Conservation (phyloP, 2,329 filamentous ascomycete genomes). For the Kalaharituber pfeilii region DNA sequence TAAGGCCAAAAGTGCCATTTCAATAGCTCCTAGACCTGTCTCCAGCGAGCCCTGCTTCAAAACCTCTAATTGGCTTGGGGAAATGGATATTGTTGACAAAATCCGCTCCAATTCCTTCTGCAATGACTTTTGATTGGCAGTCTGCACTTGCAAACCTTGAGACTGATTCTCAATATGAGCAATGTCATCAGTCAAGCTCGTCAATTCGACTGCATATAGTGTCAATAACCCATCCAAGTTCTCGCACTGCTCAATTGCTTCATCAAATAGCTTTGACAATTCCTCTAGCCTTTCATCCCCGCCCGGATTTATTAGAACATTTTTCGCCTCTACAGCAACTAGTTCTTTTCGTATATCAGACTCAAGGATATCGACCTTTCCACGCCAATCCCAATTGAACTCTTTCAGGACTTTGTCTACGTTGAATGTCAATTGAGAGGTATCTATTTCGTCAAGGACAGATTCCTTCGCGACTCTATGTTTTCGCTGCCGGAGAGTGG, state of each 20-base stretch:
- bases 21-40: slow-evolving; percentile 38
- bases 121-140: slow-evolving; percentile 86
- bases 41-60: slow-evolving; percentile 59
- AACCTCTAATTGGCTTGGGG: slow-evolving; percentile 53
- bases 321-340: slow-evolving; percentile 22
- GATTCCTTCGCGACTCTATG: neutral
- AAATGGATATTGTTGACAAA: slow-evolving; percentile 83
- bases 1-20: slow-evolving; percentile 57
- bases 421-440: slow-evolving; percentile 20
- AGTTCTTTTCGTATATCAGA: slow-evolving; percentile 21
- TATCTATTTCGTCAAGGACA: slow-evolving; percentile 20
- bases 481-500: neutral
- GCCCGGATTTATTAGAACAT: slow-evolving; percentile 25
- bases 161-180: slow-evolving; percentile 94
- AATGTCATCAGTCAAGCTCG: slow-evolving; percentile 90
- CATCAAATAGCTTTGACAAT: slow-evolving; percentile 70
- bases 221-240: slow-evolving; percentile 89
- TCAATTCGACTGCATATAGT: slow-evolving; percentile 83
- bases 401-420: slow-evolving; percentile 21
- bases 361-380: slow-evolving; percentile 21
- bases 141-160: slow-evolving; percentile 90
- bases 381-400: slow-evolving; percentile 22
- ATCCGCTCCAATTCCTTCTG: slow-evolving; percentile 76
- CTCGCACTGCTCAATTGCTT: slow-evolving; percentile 86
- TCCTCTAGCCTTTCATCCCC: slow-evolving; percentile 80